Evolutionary conservation across 306 rosid species (phyloP).

Genomic region (Phaseolus lunatus): DNA sequence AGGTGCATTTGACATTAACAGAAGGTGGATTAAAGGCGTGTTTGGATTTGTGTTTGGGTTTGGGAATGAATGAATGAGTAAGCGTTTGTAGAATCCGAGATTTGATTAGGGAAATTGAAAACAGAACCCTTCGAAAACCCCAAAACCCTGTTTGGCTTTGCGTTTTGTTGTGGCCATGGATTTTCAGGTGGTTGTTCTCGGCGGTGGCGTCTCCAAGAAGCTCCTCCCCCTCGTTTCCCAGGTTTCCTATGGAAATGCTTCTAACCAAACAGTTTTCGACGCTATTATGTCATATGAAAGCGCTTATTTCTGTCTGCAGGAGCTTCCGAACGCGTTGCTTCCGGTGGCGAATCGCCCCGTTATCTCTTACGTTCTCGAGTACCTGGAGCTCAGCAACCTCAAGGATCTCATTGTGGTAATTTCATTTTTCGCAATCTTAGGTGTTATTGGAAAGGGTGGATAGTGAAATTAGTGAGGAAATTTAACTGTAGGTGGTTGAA

Average conservation of each 20-base stretch:
- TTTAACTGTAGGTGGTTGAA: conserved; percentile 78
- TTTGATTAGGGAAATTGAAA: conserved; percentile 1
- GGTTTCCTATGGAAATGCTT: conserved; percentile 47
- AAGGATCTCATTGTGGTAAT: conserved; percentile 91
- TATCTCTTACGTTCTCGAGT: conserved; percentile 88
- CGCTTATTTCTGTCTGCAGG: conserved; percentile 58
- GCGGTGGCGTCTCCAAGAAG: conserved; percentile 86
- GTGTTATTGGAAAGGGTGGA: background rate
- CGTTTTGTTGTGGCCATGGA: conserved; percentile 52
- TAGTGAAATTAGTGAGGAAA: conserved; percentile 21
- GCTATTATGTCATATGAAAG: background rate
- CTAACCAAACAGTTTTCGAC: background rate
- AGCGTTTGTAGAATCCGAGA: background rate
- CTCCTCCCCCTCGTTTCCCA: conserved; percentile 88
- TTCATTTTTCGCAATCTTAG: conserved; percentile 1
- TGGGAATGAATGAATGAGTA: background rate
- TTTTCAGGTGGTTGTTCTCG: conserved; percentile 93
- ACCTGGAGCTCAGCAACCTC: conserved; percentile 79
- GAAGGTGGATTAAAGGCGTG: background rate
- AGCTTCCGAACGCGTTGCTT: conserved; percentile 89
- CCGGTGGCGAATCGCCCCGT: conserved; percentile 94
- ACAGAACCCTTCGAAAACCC: conserved; percentile 43
- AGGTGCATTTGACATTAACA: background rate
- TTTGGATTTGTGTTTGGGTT: background rate
- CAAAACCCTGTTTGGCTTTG: conserved; percentile 26